Conservation (phyloP, 176 grass and related monocot genomes). For the Raddia guianensis region DNA sequence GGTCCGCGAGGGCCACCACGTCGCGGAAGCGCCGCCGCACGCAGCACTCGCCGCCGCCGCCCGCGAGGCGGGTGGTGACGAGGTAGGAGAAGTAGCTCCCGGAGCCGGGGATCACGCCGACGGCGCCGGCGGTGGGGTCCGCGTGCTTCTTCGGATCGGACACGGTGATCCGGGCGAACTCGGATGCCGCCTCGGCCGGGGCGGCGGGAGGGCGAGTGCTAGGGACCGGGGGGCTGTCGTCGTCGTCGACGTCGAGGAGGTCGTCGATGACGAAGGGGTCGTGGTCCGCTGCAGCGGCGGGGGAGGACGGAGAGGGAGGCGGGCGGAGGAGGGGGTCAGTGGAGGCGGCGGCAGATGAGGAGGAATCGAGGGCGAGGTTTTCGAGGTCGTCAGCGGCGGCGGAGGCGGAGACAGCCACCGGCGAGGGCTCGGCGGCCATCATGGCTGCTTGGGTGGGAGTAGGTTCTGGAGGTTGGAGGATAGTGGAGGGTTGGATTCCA, state of each 20-base stretch:
- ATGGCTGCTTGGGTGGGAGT: constrained; percentile 36
- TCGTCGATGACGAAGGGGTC: constrained; percentile 58
- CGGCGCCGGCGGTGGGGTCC: constrained; percentile 41
- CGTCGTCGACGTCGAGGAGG: constrained; percentile 35
- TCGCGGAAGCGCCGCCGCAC: constrained; percentile 85
- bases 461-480: constrained; percentile 24
- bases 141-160: constrained; percentile 91
- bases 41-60: constrained; percentile 42
- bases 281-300: constrained; percentile 10
- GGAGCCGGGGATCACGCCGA: constrained; percentile 61
- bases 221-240: constrained; percentile 12
- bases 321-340: constrained; percentile 83
- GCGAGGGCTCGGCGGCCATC: constrained; percentile 75
- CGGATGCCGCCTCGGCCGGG: constrained; percentile 17
- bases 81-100: constrained; percentile 82
- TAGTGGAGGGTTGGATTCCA: background rate
- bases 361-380: constrained; percentile 64
- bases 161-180: constrained; percentile 66
- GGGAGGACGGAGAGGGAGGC: constrained; percentile 22
- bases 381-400: constrained; percentile 67
- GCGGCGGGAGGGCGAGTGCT: background rate
- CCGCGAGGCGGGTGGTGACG: constrained; percentile 51
- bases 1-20: constrained; percentile 72
- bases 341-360: constrained; percentile 34
- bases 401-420: constrained; percentile 41